phyloP scores from a whole-genome alignment of 2,329 filamentous ascomycete genomes.

The Knoxdaviesia proteae region DNA sequence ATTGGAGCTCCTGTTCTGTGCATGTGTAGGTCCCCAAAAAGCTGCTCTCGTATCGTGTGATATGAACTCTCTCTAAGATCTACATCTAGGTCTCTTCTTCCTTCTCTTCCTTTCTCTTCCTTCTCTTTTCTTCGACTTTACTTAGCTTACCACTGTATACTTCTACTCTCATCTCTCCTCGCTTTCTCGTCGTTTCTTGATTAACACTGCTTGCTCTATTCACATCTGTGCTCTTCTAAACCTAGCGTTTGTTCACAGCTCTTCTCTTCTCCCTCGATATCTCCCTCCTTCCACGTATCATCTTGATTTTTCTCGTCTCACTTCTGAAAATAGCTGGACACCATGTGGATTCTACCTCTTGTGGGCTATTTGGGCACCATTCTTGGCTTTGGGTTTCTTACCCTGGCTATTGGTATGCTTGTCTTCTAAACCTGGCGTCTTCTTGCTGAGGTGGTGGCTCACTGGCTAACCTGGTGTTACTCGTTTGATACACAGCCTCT shows the following conservation, averaged over 20 bases:
- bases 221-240: not conserved
- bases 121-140: not conserved
- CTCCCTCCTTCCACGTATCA: no score
- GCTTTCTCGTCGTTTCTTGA: not conserved
- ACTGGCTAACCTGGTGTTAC: not conserved
- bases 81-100: no score
- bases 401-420: slow-evolving; percentile 63
- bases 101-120: not conserved
- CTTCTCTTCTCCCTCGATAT: not conserved
- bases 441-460: not conserved
- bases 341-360: slow-evolving; percentile 89
- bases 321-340: slow-evolving; percentile 9
- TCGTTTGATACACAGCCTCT: slow-evolving; percentile 40
- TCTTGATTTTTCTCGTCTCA: not conserved
- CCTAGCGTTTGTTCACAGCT: not conserved
- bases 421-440: not conserved
- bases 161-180: not conserved
- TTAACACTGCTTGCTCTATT: not conserved
- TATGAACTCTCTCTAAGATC: no score
- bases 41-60: no score
- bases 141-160: not conserved
- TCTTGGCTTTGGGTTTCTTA: slow-evolving; percentile 83
- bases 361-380: slow-evolving; percentile 76
- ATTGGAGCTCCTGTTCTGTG: no score
- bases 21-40: no score